phyloP scores from a whole-genome alignment of 2,329 filamentous ascomycete species.

The Hymenoscyphus occultus region DNA sequence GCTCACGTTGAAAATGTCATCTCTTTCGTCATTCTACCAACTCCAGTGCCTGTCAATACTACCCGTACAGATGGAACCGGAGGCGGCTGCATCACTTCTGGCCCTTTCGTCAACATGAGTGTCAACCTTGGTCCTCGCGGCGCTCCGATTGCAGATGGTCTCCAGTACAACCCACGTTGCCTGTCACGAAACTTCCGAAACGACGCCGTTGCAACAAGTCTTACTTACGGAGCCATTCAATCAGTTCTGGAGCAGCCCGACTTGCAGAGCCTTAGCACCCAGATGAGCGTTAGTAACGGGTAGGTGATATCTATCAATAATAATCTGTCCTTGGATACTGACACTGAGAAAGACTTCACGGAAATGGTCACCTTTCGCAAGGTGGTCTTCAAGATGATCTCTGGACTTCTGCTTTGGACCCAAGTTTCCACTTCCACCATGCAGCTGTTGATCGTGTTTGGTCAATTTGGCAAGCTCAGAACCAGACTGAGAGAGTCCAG shows the following conservation, averaged over 20 bases:
- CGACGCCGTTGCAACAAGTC: neutral
- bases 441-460: conserved; percentile 3
- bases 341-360: neutral
- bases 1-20: conserved; percentile 20
- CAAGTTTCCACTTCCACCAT: neutral
- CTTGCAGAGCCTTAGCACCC: neutral
- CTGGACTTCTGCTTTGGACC: neutral
- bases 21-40: conserved; percentile 35
- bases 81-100: conserved; percentile 51
- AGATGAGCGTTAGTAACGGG: neutral
- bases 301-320: neutral
- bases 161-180: conserved; percentile 12
- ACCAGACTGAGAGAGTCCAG: neutral
- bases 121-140: conserved; percentile 25
- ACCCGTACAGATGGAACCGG: conserved; percentile 41
- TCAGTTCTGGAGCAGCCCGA: neutral
- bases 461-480: conserved; percentile 4
- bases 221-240: neutral
- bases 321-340: neutral
- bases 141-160: neutral
- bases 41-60: neutral
- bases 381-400: conserved; percentile 2
- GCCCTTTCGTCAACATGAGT: conserved; percentile 43
- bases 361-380: neutral
- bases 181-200: conserved; percentile 2